Evolutionary conservation across 2,329 filamentous ascomycete genomes (phyloP), one percentile per base, ranked within the genome.

Genomic region (Fusarium sp.): DNA sequence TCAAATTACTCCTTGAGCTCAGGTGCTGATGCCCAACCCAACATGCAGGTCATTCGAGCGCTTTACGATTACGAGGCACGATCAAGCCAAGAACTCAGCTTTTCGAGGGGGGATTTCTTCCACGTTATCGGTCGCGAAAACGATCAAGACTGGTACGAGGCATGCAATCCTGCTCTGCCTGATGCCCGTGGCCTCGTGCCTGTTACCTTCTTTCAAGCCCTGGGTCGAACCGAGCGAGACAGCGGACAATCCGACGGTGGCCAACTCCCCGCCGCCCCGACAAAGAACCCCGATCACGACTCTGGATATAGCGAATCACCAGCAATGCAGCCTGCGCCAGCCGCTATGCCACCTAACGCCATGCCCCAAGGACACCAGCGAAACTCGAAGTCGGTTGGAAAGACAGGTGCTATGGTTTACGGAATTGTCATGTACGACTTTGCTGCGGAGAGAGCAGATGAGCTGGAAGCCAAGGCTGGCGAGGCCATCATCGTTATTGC

Each of bases 401-500:
- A 84, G 75, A 80, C 81, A 3, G 94, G 94, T 51, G 92, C 94
- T 54, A 97, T 97, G 90, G 94, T 99, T 34, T 98, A 98, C 77
- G 96, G 96, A 65, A 91, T 98, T 60, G 96, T 99, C 71, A 93
- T 97, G 85, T 98, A 98, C 80, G 94, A 98, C 80, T 99, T 99
- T 81, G 89, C 93, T 72, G 96, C 96, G 1, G 95, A 98, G 81
- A 85, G 95, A 59, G 92, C 94, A n/a, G 96, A 99, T 79, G 96
- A 99, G 81, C 82, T 99, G 61, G 94, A 98, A 72, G 96, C 96
- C 49, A 97, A 97, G 80, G 92, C 94, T 46, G 95, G 94, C 60
- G 96, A 99, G 81, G 93, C 94, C 54, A 98, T 99, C 76, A 98
- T 99, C 70, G 94, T 99, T 56, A 98, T 98, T 77, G 96, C 96